These are phyloP conservation scores for Nissolia schottii DNA, from an alignment of 306 rosid genomes.

Conservation along the genomic window DNA sequence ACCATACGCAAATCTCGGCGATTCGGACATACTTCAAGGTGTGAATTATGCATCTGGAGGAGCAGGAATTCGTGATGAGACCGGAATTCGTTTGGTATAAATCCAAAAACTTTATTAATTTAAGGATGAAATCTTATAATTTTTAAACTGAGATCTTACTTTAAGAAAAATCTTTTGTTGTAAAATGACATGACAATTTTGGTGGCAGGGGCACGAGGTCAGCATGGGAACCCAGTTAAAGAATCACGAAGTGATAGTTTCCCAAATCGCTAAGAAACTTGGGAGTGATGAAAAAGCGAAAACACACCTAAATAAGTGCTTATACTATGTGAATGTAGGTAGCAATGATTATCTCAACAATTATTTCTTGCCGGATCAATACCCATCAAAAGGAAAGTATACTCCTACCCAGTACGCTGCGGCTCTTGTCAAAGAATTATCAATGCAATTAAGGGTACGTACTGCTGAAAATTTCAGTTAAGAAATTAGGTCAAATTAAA, in stretches of 20 bases:
- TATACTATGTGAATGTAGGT: conserved; percentile 55
- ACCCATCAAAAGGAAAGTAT: background rate
- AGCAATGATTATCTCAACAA: conserved; percentile 68
- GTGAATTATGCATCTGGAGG: conserved; percentile 76
- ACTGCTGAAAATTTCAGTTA: background rate
- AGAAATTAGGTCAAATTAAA: too few species aligned
- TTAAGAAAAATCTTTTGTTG: too few species aligned
- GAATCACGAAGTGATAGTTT: conserved; percentile 33
- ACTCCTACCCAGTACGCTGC: conserved; percentile 25
- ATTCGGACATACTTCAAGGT: conserved; percentile 32
- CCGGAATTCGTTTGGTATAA: conserved; percentile 36
- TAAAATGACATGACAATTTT: background rate
- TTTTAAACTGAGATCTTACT: too few species aligned
- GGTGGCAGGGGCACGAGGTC: conserved; percentile 44
- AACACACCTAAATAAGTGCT: conserved; percentile 41
- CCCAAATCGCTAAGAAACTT: conserved; percentile 11
- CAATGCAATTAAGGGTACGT: conserved; percentile 34
- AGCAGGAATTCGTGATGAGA: conserved; percentile 48
- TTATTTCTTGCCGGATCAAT: conserved; percentile 38
- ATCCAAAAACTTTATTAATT: background rate
- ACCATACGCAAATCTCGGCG: conserved; percentile 35
- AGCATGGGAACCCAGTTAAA: conserved; percentile 32
- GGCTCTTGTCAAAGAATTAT: conserved; percentile 26
- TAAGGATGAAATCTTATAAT: too few species aligned
- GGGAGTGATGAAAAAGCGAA: background rate